Conservation (phyloP, 805 yeast genomes). For the Candida quercuum region DNA sequence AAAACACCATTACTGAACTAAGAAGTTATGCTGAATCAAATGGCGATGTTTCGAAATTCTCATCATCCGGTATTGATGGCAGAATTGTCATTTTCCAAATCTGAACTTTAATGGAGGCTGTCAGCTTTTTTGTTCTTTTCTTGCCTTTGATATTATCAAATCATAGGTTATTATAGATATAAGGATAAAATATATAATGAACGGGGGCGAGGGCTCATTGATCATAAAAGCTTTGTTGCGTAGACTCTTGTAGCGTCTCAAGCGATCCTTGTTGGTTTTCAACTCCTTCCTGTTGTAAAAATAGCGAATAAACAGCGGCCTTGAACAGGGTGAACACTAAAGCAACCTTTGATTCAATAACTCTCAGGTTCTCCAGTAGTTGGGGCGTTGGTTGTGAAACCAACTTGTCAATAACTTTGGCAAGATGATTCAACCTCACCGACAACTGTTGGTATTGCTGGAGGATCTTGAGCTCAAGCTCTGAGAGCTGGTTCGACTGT, state of each 20-base stretch:
- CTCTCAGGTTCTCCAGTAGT: constrained; percentile 46
- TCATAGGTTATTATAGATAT: too few species aligned
- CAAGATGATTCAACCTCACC: constrained; percentile 25
- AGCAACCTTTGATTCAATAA: constrained; percentile 57
- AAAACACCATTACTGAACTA: constrained; percentile 77
- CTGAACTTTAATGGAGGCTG: constrained; percentile 17
- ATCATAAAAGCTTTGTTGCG: constrained; percentile 14
- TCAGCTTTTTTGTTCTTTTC: not conserved
- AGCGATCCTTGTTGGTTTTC: constrained; percentile 11
- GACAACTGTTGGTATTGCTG: constrained; percentile 35
- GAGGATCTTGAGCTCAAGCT: constrained; percentile 30
- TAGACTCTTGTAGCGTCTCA: constrained; percentile 17
- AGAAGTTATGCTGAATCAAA: constrained; percentile 41
- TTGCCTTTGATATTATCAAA: not conserved
- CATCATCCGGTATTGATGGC: constrained; percentile 87
- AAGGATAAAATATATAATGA: too few species aligned
- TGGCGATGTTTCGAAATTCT: constrained; percentile 48
- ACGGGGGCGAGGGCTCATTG: not conserved
- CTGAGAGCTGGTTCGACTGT: constrained; percentile 24
- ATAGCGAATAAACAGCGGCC: constrained; percentile 64
- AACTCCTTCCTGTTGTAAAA: constrained; percentile 41
- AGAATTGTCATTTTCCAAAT: constrained; percentile 73
- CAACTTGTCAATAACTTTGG: constrained; percentile 16
- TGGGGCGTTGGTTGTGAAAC: constrained; percentile 24
- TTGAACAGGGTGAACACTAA: constrained; percentile 61